These are phyloP conservation scores for Dendrobium chrysotoxum DNA, from an alignment of 106 monocot genomes.

Conservation along the genomic window DNA sequence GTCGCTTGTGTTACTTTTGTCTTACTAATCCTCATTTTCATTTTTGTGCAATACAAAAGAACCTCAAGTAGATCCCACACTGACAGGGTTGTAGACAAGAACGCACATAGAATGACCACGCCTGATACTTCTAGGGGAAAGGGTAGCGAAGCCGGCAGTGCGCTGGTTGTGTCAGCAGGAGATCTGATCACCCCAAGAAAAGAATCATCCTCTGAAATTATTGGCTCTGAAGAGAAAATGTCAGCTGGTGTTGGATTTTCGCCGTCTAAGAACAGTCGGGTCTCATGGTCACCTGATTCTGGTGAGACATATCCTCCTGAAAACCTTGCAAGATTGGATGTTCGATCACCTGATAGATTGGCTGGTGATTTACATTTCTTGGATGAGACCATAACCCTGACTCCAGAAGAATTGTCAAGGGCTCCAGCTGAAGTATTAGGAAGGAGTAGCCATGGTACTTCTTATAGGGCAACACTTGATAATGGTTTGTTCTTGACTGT, in stretches of 20 bases:
- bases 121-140: conserved; percentile 19
- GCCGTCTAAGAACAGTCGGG: conserved; percentile 62
- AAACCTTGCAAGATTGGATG: conserved; percentile 54
- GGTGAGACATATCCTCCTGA: conserved; percentile 45
- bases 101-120: conserved; percentile 21
- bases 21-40: conserved; percentile 50
- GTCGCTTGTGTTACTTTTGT: conserved; percentile 36
- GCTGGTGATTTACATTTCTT: conserved; percentile 87
- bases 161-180: conserved; percentile 60
- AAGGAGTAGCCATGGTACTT: conserved; percentile 96
- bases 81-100: conserved; percentile 49
- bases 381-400: conserved; percentile 84
- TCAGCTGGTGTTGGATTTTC: conserved; percentile 42
- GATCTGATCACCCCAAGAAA: conserved; percentile 51
- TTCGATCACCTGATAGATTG: conserved; percentile 68
- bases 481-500: conserved; percentile 89
- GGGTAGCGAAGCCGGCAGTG: conserved; percentile 24
- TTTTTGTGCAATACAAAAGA: conserved; percentile 48
- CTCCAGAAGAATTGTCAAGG: conserved; percentile 83
- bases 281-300: conserved; percentile 88
- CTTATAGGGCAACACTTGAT: conserved; percentile 81
- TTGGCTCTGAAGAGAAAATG: conserved; percentile 54
- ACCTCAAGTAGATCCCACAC: conserved; percentile 37
- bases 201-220: conserved; percentile 53
- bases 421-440: conserved; percentile 93